Evolutionary conservation across 192 early-diverging fungal genomes (phyloP).

Genomic region (Coemansia sp.): DNA sequence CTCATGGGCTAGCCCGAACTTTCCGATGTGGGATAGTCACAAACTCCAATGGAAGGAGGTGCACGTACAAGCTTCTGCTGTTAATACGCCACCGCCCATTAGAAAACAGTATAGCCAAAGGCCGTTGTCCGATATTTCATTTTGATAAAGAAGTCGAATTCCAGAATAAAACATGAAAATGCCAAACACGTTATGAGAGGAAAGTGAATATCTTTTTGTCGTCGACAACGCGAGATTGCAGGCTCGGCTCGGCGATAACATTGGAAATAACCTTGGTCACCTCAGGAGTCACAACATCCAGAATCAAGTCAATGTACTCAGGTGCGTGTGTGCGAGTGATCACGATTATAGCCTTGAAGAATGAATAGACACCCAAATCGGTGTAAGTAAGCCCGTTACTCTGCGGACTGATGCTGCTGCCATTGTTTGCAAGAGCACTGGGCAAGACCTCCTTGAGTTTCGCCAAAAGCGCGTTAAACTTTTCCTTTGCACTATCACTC

Average conservation of each 20-base stretch:
- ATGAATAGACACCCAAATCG: conserved; percentile 33
- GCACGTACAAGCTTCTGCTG: no score
- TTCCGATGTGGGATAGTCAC: no score
- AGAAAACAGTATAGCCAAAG: no score
- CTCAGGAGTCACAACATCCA: background rate
- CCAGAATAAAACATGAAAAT: conserved; percentile 5
- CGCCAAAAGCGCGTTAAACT: conserved; percentile 21
- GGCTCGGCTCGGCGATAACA: background rate
- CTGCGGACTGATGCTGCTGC: conserved; percentile 54
- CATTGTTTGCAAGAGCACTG: conserved; percentile 50
- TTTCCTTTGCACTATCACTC: background rate
- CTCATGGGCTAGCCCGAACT: no score
- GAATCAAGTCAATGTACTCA: background rate
- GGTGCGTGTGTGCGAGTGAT: background rate
- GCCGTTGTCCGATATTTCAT: no score
- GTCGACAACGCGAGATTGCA: background rate
- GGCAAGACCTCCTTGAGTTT: conserved; percentile 39
- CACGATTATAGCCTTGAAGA: conserved; percentile 22
- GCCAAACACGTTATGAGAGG: background rate
- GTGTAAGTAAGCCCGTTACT: conserved; percentile 47
- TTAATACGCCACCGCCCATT: no score
- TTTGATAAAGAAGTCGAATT: no score
- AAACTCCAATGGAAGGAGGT: no score
- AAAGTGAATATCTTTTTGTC: conserved; percentile 1
- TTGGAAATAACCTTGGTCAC: conserved; percentile 3